Evolutionary conservation across 2,329 filamentous ascomycete species (phyloP), one percentile per base, ranked within the genome.

Genomic region (Canariomyces notabilis): DNA sequence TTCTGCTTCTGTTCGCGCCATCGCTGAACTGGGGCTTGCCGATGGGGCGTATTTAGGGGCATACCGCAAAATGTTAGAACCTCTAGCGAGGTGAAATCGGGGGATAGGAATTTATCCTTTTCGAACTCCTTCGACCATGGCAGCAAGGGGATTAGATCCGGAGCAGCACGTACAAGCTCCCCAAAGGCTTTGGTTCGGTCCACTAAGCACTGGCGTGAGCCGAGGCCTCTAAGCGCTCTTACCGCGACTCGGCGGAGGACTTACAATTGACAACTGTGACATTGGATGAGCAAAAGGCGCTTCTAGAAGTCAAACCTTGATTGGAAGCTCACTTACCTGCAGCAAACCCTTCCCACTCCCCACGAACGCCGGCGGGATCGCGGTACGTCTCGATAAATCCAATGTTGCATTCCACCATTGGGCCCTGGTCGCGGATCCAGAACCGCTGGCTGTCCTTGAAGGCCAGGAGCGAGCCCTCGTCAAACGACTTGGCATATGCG

Each of bases 21-120:
- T 8, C 2, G 22, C 6, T 4, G 4, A 2, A 16, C 11, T 12
- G 11, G n/a, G n/a, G n/a, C n/a, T n/a, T n/a, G n/a, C n/a, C 9
- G 3, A 6, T n/a, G 32, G 8, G 6, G 29, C n/a, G n/a, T n/a
- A n/a, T n/a, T n/a, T 11, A 5, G 12, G 22, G 39, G 38, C 54
- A 37, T 57, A 56, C 56, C 79, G 62, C 79, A 77, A 57, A 96
- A 96, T 1, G 85, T 89, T 50, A 96, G 68, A 2, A 96, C 89
- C 65, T 98, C 93, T 2, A 97, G 75, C 8, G 87, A 93, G 0
- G 93, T 97, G 62, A 98, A 98, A 64, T 98, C 93, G 0, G 93
- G 93, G 42, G 88, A 91, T 29, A 95, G 69, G 67, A 98, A 98
- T 61, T 86, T 89, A 71, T 96, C 90, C 68, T 97, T 97, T 64